Evolutionary conservation across 768 basidiomycete species (phyloP).

Genomic region (Russula sp.): DNA sequence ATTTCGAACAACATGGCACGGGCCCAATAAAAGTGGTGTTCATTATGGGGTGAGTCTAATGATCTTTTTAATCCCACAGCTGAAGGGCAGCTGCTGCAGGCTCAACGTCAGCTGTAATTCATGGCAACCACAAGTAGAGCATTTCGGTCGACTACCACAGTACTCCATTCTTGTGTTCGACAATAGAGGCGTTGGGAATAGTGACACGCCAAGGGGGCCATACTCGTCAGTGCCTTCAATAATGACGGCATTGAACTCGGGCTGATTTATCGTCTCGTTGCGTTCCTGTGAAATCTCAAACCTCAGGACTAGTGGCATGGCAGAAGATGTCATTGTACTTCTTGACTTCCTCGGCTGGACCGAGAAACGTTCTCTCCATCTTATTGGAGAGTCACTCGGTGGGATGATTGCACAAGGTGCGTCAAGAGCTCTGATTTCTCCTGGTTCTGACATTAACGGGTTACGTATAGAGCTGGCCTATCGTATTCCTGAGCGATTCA

Average conservation of each 20-base stretch:
- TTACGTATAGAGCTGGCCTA: conserved; percentile 50
- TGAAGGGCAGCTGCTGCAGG: conserved; percentile 26
- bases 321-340: conserved; percentile 59
- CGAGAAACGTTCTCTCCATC: conserved; percentile 47
- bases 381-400: conserved; percentile 71
- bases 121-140: conserved; percentile 57
- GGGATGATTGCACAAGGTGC: conserved; percentile 80
- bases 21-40: conserved; percentile 61
- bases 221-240: conserved; percentile 49
- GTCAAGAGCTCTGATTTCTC: not conserved
- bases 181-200: conserved; percentile 79
- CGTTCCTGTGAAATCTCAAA: not conserved
- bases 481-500: conserved; percentile 57
- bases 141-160: conserved; percentile 48
- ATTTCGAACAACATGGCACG: conserved; percentile 70
- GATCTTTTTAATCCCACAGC: not conserved
- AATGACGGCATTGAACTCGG: conserved; percentile 5
- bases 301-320: conserved; percentile 66
- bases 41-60: conserved; percentile 56
- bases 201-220: conserved; percentile 60
- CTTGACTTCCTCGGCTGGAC: conserved; percentile 72
- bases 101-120: conserved; percentile 56
- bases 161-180: conserved; percentile 72
- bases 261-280: not conserved
- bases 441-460: not conserved